A percentile compares a stretch with the other conserved stretches of the same genome.
Evolutionary conservation across 306 rosid species (phyloP).

Genomic region (Luffa acutangula): DNA sequence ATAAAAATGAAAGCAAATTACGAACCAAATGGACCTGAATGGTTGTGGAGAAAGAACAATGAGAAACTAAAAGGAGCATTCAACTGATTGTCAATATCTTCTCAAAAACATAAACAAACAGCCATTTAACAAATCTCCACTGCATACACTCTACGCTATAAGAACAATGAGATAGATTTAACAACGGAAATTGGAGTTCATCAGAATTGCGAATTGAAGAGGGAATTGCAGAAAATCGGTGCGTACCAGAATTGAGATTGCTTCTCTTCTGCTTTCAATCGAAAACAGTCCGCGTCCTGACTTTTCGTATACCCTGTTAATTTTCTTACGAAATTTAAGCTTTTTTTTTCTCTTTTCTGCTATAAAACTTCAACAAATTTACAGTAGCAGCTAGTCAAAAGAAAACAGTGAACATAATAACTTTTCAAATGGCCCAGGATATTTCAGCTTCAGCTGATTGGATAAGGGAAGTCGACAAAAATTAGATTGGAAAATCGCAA

Average conservation of each 20-base stretch:
- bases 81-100: background rate
- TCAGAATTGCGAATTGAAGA: background rate
- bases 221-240: background rate
- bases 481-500: no score
- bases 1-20: background rate
- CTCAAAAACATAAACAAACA: background rate
- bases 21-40: background rate
- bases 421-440: no score
- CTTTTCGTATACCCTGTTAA: background rate
- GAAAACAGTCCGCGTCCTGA: background rate
- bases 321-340: background rate
- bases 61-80: background rate
- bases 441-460: no score
- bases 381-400: no score
- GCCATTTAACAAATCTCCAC: background rate
- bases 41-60: background rate
- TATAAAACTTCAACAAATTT: no score
- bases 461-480: no score
- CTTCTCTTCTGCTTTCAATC: background rate
- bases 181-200: background rate
- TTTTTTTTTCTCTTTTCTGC: no score
- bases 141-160: background rate
- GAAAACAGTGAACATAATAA: no score
- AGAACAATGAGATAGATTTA: background rate
- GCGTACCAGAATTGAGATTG: background rate